Conservation (phyloP, 768 basidiomycete genomes). For the Rhodotorula kratochvilovae region DNA sequence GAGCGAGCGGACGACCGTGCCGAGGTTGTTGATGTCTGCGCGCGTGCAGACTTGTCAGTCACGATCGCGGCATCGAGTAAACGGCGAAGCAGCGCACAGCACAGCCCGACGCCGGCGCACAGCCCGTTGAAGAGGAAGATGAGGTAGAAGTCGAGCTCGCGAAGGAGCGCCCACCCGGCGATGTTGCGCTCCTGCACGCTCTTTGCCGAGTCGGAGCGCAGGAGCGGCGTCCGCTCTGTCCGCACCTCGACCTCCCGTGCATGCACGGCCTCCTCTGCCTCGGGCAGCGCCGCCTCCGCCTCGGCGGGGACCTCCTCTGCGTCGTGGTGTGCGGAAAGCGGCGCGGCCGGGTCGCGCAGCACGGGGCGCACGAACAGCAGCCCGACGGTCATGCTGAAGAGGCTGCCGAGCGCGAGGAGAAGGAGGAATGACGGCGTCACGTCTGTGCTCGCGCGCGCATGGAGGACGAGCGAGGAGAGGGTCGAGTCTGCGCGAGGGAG, state of each 20-base stretch:
- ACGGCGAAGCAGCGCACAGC: neutral
- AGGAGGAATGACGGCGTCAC: slow-evolving; percentile 31
- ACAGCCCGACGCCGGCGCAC: slow-evolving; percentile 24
- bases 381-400: slow-evolving; percentile 23
- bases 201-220: neutral
- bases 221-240: slow-evolving; percentile 11
- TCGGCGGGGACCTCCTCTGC: neutral
- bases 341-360: neutral
- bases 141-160: slow-evolving; percentile 19
- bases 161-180: slow-evolving; percentile 10
- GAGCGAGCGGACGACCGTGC: slow-evolving; percentile 29
- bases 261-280: neutral
- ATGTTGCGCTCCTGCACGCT: slow-evolving; percentile 12
- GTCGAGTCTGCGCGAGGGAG: slow-evolving; percentile 14
- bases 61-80: too few relatives aligned
- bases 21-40: slow-evolving; percentile 37
- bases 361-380: slow-evolving; percentile 17
- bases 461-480: slow-evolving; percentile 14
- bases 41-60: too few relatives aligned
- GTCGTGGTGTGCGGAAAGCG: neutral
- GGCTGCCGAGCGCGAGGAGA: slow-evolving; percentile 27
- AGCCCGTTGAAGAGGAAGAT: slow-evolving; percentile 31
- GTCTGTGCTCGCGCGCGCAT: neutral
- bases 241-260: neutral
- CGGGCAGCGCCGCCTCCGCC: neutral